Evolutionary conservation across 2,329 filamentous ascomycete species (phyloP).

Genomic region (Nemania sp.): DNA sequence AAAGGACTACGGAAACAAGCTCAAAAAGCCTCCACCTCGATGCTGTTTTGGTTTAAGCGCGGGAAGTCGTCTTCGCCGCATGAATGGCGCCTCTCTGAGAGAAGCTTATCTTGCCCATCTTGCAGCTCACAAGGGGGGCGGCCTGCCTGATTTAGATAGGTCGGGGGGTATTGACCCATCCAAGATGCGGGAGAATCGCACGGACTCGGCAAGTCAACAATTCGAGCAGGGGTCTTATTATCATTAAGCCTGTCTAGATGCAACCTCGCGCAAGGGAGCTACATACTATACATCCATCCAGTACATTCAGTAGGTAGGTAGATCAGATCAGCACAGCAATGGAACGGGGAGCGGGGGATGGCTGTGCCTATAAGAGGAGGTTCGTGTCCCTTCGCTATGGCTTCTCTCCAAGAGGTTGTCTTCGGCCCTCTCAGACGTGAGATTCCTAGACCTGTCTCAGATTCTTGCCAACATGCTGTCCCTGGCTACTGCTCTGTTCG

Average conservation of each 20-base stretch:
- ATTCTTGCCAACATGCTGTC: constrained; percentile 43
- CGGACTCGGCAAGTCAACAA: constrained; percentile 47
- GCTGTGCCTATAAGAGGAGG: constrained; percentile 30
- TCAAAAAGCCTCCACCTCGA: neutral
- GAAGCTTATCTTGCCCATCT: constrained; percentile 35
- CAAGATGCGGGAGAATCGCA: constrained; percentile 45
- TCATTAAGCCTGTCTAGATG: constrained; percentile 26
- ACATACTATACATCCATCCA: too few relatives aligned
- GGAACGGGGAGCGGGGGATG: constrained; percentile 8
- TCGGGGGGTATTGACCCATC: constrained; percentile 32
- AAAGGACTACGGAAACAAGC: neutral
- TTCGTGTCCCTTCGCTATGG: constrained; percentile 1
- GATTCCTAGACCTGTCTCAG: constrained; percentile 23
- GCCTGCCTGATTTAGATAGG: constrained; percentile 46
- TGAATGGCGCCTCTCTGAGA: constrained; percentile 11
- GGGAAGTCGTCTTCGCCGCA: neutral
- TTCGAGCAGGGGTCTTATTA: constrained; percentile 38
- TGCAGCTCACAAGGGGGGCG: constrained; percentile 16
- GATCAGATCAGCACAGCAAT: constrained; percentile 18
- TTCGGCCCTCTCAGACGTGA: constrained; percentile 10
- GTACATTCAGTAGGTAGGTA: too few relatives aligned
- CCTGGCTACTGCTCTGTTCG: constrained; percentile 44
- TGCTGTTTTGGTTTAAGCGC: neutral
- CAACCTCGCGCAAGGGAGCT: constrained; percentile 23
- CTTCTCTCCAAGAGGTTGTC: constrained; percentile 15